Conservation (phyloP, 306 rosid species). For the Begonia fuchsioides region DNA sequence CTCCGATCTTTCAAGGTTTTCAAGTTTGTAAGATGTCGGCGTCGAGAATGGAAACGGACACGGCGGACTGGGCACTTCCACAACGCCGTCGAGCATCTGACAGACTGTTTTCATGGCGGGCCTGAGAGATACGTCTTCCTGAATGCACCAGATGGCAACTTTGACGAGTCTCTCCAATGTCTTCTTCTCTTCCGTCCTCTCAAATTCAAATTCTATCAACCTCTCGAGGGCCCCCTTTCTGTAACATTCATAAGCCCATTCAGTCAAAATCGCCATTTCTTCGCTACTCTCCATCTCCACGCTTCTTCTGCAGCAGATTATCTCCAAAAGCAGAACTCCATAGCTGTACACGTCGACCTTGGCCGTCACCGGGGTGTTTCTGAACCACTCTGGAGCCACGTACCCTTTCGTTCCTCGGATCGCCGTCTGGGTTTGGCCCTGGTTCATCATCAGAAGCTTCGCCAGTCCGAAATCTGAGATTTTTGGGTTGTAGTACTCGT, state of each 20-base stretch:
- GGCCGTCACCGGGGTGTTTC: slow-evolving; percentile 7
- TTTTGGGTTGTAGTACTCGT: slow-evolving; percentile 14
- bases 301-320: slow-evolving; percentile 15
- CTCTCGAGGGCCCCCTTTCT: slow-evolving; percentile 3
- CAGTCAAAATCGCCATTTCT: slow-evolving; percentile 12
- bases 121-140: slow-evolving; percentile 13
- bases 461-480: slow-evolving; percentile 25
- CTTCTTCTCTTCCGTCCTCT: slow-evolving; percentile 6
- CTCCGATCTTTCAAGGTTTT: no score
- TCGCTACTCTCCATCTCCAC: slow-evolving; percentile 10
- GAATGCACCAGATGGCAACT: slow-evolving; percentile 20
- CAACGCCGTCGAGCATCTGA: slow-evolving; percentile 20
- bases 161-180: slow-evolving; percentile 14
- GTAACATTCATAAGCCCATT: slow-evolving; percentile 32
- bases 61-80: slow-evolving; percentile 17
- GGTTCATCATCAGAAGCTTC: slow-evolving; percentile 19
- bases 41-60: slow-evolving; percentile 6
- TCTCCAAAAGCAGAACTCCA: slow-evolving; percentile 13
- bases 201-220: slow-evolving; percentile 9
- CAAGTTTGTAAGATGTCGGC: no score
- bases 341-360: slow-evolving; percentile 20
- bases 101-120: slow-evolving; percentile 15
- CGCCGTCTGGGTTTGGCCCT: slow-evolving; percentile 9
- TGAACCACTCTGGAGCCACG: slow-evolving; percentile 24
- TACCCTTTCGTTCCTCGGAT: slow-evolving; percentile 20